Percentiles rank a stretch among this genome's conserved stretches.
Evolutionary conservation across 2,329 filamentous ascomycete species (phyloP).

Genomic region (Epichloe bromicola): DNA sequence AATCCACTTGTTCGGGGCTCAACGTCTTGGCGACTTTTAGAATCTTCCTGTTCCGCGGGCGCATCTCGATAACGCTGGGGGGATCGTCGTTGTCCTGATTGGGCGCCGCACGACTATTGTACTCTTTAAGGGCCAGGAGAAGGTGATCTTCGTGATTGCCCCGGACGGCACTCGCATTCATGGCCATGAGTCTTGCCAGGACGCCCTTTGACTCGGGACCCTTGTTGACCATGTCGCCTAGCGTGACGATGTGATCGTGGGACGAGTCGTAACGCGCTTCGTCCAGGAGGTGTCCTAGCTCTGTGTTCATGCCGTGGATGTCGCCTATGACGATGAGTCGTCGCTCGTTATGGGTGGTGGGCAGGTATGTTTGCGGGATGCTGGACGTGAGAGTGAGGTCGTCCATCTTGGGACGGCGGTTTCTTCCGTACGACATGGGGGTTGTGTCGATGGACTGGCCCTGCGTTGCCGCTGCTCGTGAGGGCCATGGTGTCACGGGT

Average conservation of each 20-base stretch:
- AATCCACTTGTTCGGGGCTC: slow-evolving; percentile 46
- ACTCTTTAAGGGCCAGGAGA: slow-evolving; percentile 45
- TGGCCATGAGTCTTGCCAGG: slow-evolving; percentile 57
- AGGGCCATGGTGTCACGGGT: background rate
- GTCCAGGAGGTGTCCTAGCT: slow-evolving; percentile 52
- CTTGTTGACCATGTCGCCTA: slow-evolving; percentile 73
- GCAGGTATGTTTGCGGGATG: slow-evolving; percentile 18
- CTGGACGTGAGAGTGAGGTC: slow-evolving; percentile 17
- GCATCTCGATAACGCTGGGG: slow-evolving; percentile 12
- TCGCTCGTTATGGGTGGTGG: slow-evolving; percentile 27
- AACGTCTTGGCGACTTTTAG: slow-evolving; percentile 45
- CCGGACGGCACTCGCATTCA: slow-evolving; percentile 69
- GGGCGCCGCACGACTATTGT: slow-evolving; percentile 15
- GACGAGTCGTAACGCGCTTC: slow-evolving; percentile 47
- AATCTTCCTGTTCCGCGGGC: slow-evolving; percentile 24
- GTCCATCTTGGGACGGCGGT: slow-evolving; percentile 6
- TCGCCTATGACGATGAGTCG: slow-evolving; percentile 77
- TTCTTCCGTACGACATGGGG: background rate
- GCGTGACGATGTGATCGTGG: slow-evolving; percentile 60
- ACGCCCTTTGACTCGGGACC: slow-evolving; percentile 74
- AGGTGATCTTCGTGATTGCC: slow-evolving; percentile 89
- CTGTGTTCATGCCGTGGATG: slow-evolving; percentile 73
- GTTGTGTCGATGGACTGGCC: background rate
- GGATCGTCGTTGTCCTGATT: slow-evolving; percentile 9
- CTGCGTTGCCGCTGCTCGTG: background rate